A percentile compares a stretch with the other conserved stretches of the same genome.
phyloP scores from a whole-genome alignment of 768 basidiomycete genomes.

The Cyclocybe aegerita region DNA sequence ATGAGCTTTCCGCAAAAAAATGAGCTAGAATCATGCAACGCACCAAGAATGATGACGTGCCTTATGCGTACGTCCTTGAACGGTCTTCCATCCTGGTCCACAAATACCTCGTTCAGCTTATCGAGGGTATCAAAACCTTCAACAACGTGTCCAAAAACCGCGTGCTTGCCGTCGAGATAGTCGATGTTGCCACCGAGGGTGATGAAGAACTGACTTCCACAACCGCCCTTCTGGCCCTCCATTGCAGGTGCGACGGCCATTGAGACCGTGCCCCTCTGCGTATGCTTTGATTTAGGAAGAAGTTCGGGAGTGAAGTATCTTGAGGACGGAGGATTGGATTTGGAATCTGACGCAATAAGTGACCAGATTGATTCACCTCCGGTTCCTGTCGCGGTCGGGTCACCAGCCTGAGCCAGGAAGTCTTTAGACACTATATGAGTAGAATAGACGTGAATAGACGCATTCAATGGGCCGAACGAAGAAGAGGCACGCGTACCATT shows the following conservation, averaged over 20 bases:
- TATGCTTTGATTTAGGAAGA: slow-evolving; percentile 80
- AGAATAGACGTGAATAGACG: background rate
- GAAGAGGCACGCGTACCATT: slow-evolving; percentile 64
- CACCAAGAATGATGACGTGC: slow-evolving; percentile 94
- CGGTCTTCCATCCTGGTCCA: slow-evolving; percentile 86
- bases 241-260: slow-evolving; percentile 94
- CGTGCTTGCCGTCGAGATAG: slow-evolving; percentile 91
- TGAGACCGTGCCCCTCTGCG: slow-evolving; percentile 83
- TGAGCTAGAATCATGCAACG: slow-evolving; percentile 7
- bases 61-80: slow-evolving; percentile 93
- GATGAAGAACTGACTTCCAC: slow-evolving; percentile 96
- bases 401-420: slow-evolving; percentile 95
- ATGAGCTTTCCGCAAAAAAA: slow-evolving; percentile 12
- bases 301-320: slow-evolving; percentile 91
- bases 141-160: slow-evolving; percentile 94
- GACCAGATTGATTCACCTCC: slow-evolving; percentile 93
- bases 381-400: slow-evolving; percentile 91
- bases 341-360: slow-evolving; percentile 53
- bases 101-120: slow-evolving; percentile 89
- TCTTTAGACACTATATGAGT: slow-evolving; percentile 83
- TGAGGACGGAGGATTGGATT: slow-evolving; percentile 36
- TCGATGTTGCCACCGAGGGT: slow-evolving; percentile 90
- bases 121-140: slow-evolving; percentile 92
- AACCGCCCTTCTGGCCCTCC: slow-evolving; percentile 63
- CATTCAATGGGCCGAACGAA: background rate